Evolutionary conservation across 176 grass and related monocot species (phyloP).

Genomic region (Saccharum officinarum): DNA sequence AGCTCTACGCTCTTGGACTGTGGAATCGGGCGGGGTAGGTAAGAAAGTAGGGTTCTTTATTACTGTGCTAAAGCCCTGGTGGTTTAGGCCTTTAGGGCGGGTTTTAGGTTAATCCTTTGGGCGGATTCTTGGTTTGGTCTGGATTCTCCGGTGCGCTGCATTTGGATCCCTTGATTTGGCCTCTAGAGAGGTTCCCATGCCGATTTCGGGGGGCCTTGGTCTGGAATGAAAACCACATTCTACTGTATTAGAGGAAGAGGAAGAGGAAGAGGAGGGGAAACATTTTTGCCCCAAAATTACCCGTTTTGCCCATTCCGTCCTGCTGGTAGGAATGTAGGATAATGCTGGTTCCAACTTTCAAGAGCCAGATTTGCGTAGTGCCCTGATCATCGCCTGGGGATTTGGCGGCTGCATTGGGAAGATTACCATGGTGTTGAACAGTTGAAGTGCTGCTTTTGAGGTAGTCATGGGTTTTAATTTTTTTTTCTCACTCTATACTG

Average conservation of each 20-base stretch:
- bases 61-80: not conserved
- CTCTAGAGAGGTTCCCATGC: not conserved
- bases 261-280: not conserved
- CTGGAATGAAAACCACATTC: constrained; percentile 3
- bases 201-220: not conserved
- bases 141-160: not conserved
- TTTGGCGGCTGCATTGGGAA: constrained; percentile 16
- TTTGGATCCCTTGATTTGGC: not conserved
- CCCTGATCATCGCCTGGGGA: constrained; percentile 3
- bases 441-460: constrained; percentile 31
- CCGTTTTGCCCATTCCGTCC: not conserved
- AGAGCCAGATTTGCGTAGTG: not conserved
- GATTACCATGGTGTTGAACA: not conserved
- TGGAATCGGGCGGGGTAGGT: not conserved
- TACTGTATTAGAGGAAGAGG: not conserved
- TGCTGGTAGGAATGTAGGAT: not conserved
- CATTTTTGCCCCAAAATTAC: not conserved
- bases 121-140: not conserved
- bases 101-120: not conserved
- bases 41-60: constrained; percentile 19
- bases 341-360: not conserved
- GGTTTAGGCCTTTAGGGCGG: not conserved
- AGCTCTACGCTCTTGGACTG: not conserved
- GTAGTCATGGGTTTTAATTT: not conserved
- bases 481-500: not conserved